Conservation (phyloP, 305 asterid species). For the Fraxinus ornus region DNA sequence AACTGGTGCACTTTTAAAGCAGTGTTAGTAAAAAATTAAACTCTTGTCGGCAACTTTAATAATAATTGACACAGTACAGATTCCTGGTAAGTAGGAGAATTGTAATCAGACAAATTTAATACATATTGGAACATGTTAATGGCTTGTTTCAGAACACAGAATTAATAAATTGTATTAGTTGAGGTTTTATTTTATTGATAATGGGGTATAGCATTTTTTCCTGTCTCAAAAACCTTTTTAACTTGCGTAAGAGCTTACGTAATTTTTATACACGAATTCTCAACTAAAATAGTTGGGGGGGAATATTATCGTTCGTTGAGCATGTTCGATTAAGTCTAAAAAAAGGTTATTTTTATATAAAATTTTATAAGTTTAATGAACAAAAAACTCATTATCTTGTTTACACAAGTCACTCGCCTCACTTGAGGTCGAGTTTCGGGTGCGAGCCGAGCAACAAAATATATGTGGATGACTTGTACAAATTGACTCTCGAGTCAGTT, state of each 20-base stretch:
- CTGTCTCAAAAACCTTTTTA: background rate
- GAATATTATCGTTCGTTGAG: background rate
- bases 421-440: too few relatives aligned
- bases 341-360: too few relatives aligned
- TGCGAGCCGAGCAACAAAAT: too few relatives aligned
- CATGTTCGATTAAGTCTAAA: background rate
- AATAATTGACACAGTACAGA: conserved; percentile 1
- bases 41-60: conserved; percentile 13
- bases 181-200: background rate
- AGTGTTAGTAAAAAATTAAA: background rate
- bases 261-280: background rate
- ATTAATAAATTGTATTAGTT: background rate
- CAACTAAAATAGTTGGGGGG: background rate
- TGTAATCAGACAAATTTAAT: background rate
- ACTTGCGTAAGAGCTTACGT: conserved; percentile 51
- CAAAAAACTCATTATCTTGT: too few relatives aligned
- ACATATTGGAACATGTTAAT: background rate
- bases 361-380: too few relatives aligned
- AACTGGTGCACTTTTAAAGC: background rate
- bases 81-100: conserved; percentile 13
- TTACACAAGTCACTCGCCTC: too few relatives aligned
- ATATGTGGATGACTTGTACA: too few relatives aligned
- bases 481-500: too few relatives aligned
- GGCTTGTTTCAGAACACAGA: background rate
- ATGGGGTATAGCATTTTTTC: background rate